phyloP scores from a whole-genome alignment of 495 filamentous ascomycete species.

The Aspergillus baeticus region DNA sequence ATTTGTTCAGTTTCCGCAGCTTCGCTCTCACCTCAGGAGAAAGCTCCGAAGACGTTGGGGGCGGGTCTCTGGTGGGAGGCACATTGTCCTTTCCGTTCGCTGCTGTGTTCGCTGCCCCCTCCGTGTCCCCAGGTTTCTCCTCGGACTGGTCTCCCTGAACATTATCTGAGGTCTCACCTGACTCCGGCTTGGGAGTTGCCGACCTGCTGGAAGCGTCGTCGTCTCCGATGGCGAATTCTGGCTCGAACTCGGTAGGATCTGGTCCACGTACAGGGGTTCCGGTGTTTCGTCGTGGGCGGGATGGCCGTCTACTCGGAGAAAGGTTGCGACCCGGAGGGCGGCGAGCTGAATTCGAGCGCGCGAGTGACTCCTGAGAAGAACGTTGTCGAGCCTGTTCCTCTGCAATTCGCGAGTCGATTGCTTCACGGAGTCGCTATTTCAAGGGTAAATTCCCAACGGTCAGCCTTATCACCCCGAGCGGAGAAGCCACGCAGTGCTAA shows the following conservation, averaged over 20 bases:
- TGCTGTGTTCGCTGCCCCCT: conserved; percentile 19
- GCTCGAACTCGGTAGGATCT: conserved; percentile 82
- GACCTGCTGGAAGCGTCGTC: conserved; percentile 61
- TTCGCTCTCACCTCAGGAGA: conserved; percentile 67
- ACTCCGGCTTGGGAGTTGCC: conserved; percentile 49
- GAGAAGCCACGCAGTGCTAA: background rate
- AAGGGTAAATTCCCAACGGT: background rate
- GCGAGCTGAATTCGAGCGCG: conserved; percentile 49
- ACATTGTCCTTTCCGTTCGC: conserved; percentile 24
- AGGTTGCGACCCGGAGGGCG: conserved; percentile 48
- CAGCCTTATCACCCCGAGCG: background rate
- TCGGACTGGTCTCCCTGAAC: conserved; percentile 28
- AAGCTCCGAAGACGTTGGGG: conserved; percentile 53
- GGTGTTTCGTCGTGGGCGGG: conserved; percentile 50
- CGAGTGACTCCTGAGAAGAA: conserved; percentile 48
- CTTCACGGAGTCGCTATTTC: conserved; percentile 74
- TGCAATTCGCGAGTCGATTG: conserved; percentile 80
- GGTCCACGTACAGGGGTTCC: conserved; percentile 55
- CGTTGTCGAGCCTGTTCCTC: conserved; percentile 84
- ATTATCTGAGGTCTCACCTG: conserved; percentile 25
- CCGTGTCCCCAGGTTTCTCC: conserved; percentile 28
- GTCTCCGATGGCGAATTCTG: conserved; percentile 78
- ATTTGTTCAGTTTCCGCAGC: conserved; percentile 74
- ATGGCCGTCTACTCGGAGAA: conserved; percentile 53
- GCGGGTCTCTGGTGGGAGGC: conserved; percentile 16